A percentile compares a stretch with the other conserved stretches of the same genome.
These are phyloP conservation scores for Claviceps lovelessii DNA, from an alignment of 2,329 filamentous ascomycete species.

Conservation along the genomic window DNA sequence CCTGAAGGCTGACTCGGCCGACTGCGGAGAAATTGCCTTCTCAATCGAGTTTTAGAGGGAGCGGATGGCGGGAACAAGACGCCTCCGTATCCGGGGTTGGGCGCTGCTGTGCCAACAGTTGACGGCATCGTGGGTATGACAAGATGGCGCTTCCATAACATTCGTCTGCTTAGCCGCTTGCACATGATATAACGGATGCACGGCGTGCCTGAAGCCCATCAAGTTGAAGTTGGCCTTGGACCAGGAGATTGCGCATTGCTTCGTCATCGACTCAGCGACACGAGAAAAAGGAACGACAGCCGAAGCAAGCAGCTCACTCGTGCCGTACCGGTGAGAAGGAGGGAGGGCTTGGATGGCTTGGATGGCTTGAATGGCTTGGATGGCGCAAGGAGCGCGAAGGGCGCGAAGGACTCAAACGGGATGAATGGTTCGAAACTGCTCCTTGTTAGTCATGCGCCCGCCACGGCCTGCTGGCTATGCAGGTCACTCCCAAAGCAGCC, in stretches of 20 bases:
- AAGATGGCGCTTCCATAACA: neutral
- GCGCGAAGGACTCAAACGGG: neutral
- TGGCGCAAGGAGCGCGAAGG: neutral
- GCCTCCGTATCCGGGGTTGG: neutral
- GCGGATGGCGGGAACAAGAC: neutral
- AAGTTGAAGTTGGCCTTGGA: neutral
- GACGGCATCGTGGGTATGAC: neutral
- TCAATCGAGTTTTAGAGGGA: neutral
- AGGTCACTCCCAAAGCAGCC: neutral
- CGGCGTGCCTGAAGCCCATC: neutral
- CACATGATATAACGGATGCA: neutral
- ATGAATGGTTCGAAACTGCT: neutral
- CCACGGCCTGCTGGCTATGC: neutral
- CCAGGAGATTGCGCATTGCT: neutral
- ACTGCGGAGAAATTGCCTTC: neutral
- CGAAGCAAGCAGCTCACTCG: neutral
- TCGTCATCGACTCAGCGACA: neutral
- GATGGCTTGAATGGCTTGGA: neutral
- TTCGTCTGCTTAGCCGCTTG: neutral
- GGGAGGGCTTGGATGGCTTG: neutral
- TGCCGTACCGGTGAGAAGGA: neutral
- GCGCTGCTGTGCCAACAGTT: neutral
- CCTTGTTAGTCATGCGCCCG: neutral
- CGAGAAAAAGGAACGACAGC: neutral
- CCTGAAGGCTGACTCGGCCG: slow-evolving; percentile 1